phyloP scores from a whole-genome alignment of 495 filamentous ascomycete genomes.

The Aspergillus taichungensis region DNA sequence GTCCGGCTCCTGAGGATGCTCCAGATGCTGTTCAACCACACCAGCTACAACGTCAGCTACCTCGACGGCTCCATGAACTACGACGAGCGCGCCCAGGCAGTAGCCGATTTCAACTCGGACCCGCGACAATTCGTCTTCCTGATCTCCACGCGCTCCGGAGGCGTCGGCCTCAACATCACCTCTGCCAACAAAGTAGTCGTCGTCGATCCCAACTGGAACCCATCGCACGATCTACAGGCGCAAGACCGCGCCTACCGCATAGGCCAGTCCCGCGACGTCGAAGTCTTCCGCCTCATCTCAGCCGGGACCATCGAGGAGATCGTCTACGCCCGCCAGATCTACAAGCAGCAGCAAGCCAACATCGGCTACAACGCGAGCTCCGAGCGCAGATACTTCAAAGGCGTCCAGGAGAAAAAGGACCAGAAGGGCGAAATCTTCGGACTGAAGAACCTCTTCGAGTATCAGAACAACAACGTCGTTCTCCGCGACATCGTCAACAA shows the following conservation, averaged over 20 bases:
- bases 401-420: conserved; percentile 73
- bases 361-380: conserved; percentile 91
- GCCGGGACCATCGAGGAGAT: conserved; percentile 95
- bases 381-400: conserved; percentile 92
- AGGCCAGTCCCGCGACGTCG: conserved; percentile 85
- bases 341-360: conserved; percentile 98
- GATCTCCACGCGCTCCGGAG: conserved; percentile 88
- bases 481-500: conserved; percentile 93
- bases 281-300: conserved; percentile 91
- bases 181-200: conserved; percentile 98
- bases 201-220: conserved; percentile 97
- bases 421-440: conserved; percentile 94
- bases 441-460: conserved; percentile 76
- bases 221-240: conserved; percentile 84
- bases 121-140: conserved; percentile 87
- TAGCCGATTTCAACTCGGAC: conserved; percentile 90
- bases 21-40: conserved; percentile 76
- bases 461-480: conserved; percentile 68
- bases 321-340: conserved; percentile 93
- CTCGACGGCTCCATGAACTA: conserved; percentile 83
- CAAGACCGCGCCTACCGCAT: conserved; percentile 97
- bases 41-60: conserved; percentile 86
- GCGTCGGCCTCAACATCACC: conserved; percentile 88
- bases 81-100: conserved; percentile 66
- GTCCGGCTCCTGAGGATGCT: conserved; percentile 82